Evolutionary conservation across 345 rosid species (phyloP), one percentile per base, ranked within the genome.

Genomic region (Crucihimalaya himalaica): DNA sequence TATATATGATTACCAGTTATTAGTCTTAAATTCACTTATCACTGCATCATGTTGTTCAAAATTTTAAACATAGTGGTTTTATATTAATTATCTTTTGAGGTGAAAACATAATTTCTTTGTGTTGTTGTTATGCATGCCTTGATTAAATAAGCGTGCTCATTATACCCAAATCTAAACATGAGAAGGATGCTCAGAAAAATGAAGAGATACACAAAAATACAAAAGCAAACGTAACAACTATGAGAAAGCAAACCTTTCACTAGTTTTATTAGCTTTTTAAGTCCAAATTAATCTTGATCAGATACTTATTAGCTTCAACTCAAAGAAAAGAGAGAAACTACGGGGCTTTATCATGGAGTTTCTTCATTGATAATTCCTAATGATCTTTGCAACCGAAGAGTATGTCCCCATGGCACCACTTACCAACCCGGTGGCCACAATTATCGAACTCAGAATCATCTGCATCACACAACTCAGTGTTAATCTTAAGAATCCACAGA

Each of bases 351-450:
- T 31, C 25, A 20, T 63, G 43, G 51, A 57, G 39, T 14, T 19
- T 46, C 66, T 62, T 59, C 54, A 51, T 78, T 78, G 73, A 79
- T 74, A 89, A 34, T 55, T 66, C 69, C 75, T 64, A 16, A 42
- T 74, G 32, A 90, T 85, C 67, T 69, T 54, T 16, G 75, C 69
- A 35, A 93, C 46, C 0, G 98, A 63, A 54, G 89, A 82, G 61
- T 85, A 90, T 15, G 97, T 83, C 66, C 97, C 98, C 37, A 87
- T 21, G n/a, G 72, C 40, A 7, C 90, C 90, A 77, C 88, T 80
- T 13, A 80, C 31, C 40, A 83, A 16, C 43, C 97, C 98, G 43
- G 82, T 37, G 28, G 53, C 85, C 61, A 70, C 80, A 4, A 84
- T 59, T 25, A 66, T 48, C 1, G 70, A 27, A 45, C 96, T 83